These are phyloP conservation scores for Blepharisma undulans DNA, from an alignment of 169 alveolate species.

Conservation along the genomic window DNA sequence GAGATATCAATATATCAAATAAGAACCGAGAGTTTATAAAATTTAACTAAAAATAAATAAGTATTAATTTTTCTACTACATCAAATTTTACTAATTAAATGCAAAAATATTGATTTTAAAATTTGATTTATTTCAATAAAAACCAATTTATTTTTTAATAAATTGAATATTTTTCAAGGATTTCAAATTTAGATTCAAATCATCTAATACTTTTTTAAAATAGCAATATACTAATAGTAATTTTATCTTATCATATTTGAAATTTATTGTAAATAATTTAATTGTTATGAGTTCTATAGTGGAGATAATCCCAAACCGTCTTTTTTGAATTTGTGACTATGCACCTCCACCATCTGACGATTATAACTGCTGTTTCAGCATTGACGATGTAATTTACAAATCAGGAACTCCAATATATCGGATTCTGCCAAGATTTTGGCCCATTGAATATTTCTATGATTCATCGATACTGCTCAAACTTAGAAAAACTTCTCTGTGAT, in stretches of 20 bases:
- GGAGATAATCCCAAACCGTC: conserved; percentile 12
- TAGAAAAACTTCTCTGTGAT: conserved; percentile 65
- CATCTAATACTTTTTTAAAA: no score
- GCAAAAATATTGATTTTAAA: no score
- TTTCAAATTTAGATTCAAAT: no score
- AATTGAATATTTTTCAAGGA: no score
- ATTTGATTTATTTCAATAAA: no score
- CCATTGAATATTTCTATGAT: conserved; percentile 90
- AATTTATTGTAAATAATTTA: not conserved
- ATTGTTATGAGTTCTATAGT: not conserved
- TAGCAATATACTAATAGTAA: no score
- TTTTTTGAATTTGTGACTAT: conserved; percentile 31
- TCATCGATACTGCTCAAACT: conserved; percentile 78
- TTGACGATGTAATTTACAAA: conserved; percentile 62
- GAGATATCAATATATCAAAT: no score
- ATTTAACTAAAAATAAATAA: no score
- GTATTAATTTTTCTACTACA: no score
- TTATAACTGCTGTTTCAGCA: conserved; percentile 63
- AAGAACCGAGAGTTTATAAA: no score
- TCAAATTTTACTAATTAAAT: no score
- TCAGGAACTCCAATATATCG: conserved; percentile 86
- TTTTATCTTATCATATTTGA: not conserved
- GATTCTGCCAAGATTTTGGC: conserved; percentile 93
- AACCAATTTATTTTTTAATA: no score
- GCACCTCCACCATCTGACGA: not conserved